Percentiles rank a stretch among this genome's conserved stretches.
These are phyloP conservation scores for Microdochium bolleyi DNA, from an alignment of 2,329 filamentous ascomycete species.

Conservation along the genomic window DNA sequence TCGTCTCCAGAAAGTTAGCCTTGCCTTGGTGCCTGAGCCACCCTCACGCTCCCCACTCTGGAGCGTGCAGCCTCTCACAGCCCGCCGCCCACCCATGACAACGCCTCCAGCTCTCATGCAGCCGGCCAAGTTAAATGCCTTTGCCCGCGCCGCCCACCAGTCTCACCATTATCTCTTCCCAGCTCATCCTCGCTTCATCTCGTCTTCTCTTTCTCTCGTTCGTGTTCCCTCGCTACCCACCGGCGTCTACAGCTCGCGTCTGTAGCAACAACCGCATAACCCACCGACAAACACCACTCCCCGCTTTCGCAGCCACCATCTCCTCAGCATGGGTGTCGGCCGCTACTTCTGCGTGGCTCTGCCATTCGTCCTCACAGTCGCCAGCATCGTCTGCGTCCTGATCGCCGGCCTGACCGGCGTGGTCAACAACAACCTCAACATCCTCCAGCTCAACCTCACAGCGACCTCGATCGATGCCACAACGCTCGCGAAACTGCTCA, in stretches of 20 bases:
- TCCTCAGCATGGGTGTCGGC: slow-evolving; percentile 50
- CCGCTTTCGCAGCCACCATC: neutral
- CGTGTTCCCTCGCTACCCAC: neutral
- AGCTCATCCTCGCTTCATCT: neutral
- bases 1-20: neutral
- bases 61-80: neutral
- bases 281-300: neutral
- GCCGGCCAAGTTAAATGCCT: neutral
- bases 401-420: slow-evolving; percentile 49
- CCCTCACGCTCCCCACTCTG: neutral
- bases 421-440: slow-evolving; percentile 45
- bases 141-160: neutral
- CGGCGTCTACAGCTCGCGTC: neutral
- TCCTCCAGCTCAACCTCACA: slow-evolving; percentile 54
- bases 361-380: slow-evolving; percentile 76
- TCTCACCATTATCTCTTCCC: neutral
- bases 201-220: neutral
- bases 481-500: slow-evolving; percentile 16
- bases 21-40: neutral
- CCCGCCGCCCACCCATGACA: neutral
- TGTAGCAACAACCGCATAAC: neutral
- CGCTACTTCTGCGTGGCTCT: slow-evolving; percentile 80
- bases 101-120: neutral
- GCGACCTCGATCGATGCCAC: slow-evolving; percentile 47
- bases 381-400: slow-evolving; percentile 62